Evolutionary conservation across 176 grass and related monocot genomes (phyloP), one percentile per base, ranked within the genome.

Genomic region (Themeda triandra): DNA sequence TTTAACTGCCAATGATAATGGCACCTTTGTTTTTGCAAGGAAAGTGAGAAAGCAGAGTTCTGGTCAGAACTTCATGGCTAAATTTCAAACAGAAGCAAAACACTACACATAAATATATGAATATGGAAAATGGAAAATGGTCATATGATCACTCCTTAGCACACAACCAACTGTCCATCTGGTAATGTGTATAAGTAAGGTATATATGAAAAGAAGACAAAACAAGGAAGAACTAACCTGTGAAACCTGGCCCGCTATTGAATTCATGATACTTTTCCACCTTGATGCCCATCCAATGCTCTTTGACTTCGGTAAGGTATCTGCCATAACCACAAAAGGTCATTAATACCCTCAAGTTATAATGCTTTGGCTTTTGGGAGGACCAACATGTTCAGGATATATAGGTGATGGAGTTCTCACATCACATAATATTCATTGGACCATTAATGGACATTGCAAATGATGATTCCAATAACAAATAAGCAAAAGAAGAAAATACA

Each of bases 191-290:
- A 27, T 13, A 60, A 13, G 56, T 25, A 60, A 59, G 9, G 56
- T 60, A 28, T 79, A 37, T 25, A 4, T 69, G 62, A 29, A 75
- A 68, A 41, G 19, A 39, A 75, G 80, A 69, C 46, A 90, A 32
- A 66, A 48, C 12, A 44, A 23, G 45, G 24, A 79, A 23, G 46
- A 37, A 71, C 48, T 82, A 77, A 94, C 92, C 90, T 92, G 89
- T 58, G 94, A 97, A 37, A 97, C 92, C 45, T 94, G 89, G 15
- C 90, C 94, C 79, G 89, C 90, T 79, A 97, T 86, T 58, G 94
- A 94, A 84, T 97, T 85, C 31, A 97, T 44, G 27, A 97, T 89
- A 46, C 27, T 84, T 88, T 92, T 94, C 94, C 91, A 94, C 71
- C 89, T 97, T 82, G 92, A 87, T 54, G 76, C 58, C 87, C 81